Conservation (phyloP, 768 basidiomycete species). For the Podaxis sp. region DNA sequence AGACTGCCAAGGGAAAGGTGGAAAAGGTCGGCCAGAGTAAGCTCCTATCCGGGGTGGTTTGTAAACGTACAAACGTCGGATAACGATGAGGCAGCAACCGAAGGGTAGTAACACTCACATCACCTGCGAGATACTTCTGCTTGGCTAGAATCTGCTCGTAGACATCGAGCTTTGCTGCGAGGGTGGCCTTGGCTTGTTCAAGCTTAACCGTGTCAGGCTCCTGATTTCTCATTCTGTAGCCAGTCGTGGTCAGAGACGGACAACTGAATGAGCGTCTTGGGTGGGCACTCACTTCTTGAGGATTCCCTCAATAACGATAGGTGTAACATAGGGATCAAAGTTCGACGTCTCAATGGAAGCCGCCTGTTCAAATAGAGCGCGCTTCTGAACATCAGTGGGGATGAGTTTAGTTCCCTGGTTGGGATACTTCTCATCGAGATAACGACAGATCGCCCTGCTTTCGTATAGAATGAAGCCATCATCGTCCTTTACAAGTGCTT, state of each 20-base stretch:
- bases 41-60: neutral
- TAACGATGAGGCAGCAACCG: neutral
- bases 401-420: conserved; percentile 43
- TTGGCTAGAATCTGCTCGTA: conserved; percentile 50
- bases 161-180: conserved; percentile 36
- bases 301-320: conserved; percentile 41
- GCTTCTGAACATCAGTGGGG: conserved; percentile 34
- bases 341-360: conserved; percentile 44
- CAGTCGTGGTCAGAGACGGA: neutral
- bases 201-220: conserved; percentile 27
- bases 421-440: conserved; percentile 47
- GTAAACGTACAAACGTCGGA: neutral
- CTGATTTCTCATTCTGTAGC: neutral
- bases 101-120: conserved; percentile 22
- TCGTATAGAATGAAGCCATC: conserved; percentile 58
- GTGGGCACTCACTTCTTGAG: conserved; percentile 38
- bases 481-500: conserved; percentile 34
- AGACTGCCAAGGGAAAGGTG: conserved; percentile 38
- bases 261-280: neutral
- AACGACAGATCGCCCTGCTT: conserved; percentile 52
- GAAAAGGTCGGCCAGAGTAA: conserved; percentile 46
- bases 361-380: conserved; percentile 36
- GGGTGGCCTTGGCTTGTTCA: conserved; percentile 18
- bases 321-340: conserved; percentile 36
- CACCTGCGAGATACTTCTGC: conserved; percentile 44